A percentile compares a stretch with the other conserved stretches of the same genome.
Conservation (phyloP, 2,329 filamentous ascomycete species). For the Apiospora rasikravindrae region DNA sequence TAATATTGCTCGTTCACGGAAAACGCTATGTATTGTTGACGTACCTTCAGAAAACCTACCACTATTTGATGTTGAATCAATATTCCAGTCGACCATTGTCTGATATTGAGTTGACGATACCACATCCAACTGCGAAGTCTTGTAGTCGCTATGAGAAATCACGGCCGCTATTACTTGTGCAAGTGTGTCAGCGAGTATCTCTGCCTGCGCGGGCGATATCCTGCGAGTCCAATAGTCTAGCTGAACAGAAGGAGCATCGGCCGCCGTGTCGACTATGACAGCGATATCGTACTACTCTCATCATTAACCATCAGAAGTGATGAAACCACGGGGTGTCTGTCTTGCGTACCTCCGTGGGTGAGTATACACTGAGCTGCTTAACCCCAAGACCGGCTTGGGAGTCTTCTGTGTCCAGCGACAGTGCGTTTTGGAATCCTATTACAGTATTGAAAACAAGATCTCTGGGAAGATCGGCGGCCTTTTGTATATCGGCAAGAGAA, state of each 20-base stretch:
- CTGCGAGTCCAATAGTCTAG: conserved; percentile 19
- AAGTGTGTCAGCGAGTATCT: conserved; percentile 16
- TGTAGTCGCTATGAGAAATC: conserved; percentile 4
- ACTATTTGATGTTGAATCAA: neutral
- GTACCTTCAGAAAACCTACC: neutral
- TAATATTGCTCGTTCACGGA: conserved; percentile 10
- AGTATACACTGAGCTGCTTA: conserved; percentile 11
- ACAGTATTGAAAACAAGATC: conserved; percentile 22
- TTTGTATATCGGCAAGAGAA: conserved; percentile 20
- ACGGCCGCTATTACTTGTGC: conserved; percentile 15
- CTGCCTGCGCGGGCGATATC: conserved; percentile 16
- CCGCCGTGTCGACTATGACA: conserved; percentile 20
- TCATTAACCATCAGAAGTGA: neutral
- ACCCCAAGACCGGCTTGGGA: neutral
- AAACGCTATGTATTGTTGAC: conserved; percentile 21
- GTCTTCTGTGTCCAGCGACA: conserved; percentile 4
- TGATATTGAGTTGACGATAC: neutral
- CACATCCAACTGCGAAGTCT: conserved; percentile 10
- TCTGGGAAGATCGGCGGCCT: conserved; percentile 6
- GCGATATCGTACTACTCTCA: conserved; percentile 20
- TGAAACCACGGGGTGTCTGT: no score
- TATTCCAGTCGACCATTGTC: conserved; percentile 20
- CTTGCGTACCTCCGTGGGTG: conserved; percentile 21
- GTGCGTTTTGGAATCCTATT: conserved; percentile 21
- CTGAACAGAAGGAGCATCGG: neutral